Conservation (phyloP, 148 eudicot species). For the Spergularia marina region DNA sequence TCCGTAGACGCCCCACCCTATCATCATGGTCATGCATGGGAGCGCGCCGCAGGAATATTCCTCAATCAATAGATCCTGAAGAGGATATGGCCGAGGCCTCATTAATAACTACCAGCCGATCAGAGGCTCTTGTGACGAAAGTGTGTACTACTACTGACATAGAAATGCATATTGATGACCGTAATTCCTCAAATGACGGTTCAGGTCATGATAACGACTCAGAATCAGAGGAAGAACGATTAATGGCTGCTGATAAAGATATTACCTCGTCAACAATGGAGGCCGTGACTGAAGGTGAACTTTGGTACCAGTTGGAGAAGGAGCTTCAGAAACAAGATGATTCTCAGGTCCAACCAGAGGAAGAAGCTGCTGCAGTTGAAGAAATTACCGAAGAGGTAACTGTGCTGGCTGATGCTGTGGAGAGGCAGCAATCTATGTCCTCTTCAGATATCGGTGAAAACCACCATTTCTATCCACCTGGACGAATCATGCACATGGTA, state of each 20-base stretch:
- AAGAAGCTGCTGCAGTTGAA: conserved; percentile 61
- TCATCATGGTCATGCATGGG: conserved; percentile 96
- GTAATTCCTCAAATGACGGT: conserved; percentile 42
- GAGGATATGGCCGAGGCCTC: conserved; percentile 46
- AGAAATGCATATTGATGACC: conserved; percentile 29
- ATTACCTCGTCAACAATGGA: conserved; percentile 47
- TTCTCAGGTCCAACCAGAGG: conserved; percentile 41
- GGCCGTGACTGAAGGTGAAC: conserved; percentile 67
- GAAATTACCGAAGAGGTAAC: conserved; percentile 71
- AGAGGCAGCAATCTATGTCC: conserved; percentile 47
- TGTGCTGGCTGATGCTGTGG: conserved; percentile 57
- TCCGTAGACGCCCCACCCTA: conserved; percentile 69
- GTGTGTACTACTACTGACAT: conserved; percentile 22
- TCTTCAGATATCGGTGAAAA: conserved; percentile 56
- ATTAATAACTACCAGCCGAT: conserved; percentile 37
- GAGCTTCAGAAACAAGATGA: conserved; percentile 55
- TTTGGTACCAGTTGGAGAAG: conserved; percentile 82
- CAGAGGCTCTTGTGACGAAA: conserved; percentile 45
- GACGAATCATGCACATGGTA: conserved; percentile 79
- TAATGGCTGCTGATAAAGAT: conserved; percentile 43
- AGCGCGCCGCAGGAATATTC: conserved; percentile 64
- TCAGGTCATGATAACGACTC: conserved; percentile 51
- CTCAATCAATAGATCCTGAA: conserved; percentile 34
- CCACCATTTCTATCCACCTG: conserved; percentile 79
- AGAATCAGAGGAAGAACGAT: conserved; percentile 62